These are phyloP conservation scores for Crithidia expoeki DNA, from an alignment of 208 protist genomes.

Conservation along the genomic window DNA sequence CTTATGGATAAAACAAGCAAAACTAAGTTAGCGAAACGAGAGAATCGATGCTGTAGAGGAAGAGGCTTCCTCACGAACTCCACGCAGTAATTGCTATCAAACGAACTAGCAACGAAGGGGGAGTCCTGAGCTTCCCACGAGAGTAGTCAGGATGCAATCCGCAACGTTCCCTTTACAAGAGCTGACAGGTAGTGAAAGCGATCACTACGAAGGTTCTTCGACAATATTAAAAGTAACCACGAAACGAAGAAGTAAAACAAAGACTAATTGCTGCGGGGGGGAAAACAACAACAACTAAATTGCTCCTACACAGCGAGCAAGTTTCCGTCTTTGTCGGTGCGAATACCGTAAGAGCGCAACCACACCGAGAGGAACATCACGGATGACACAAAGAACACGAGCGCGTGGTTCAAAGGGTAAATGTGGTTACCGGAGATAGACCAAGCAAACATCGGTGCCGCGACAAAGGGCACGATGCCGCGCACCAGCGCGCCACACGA, in stretches of 20 bases:
- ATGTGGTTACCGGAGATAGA: constrained; percentile 46
- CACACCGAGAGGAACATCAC: constrained; percentile 23
- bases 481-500: constrained; percentile 55
- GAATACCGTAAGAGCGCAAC: constrained; percentile 37
- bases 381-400: constrained; percentile 52
- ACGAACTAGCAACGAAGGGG: no score
- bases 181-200: no score
- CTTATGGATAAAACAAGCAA: no score
- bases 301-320: constrained; percentile 17
- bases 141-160: no score
- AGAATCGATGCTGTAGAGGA: no score
- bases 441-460: constrained; percentile 57
- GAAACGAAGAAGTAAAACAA: not conserved
- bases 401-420: constrained; percentile 55
- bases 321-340: constrained; percentile 23
- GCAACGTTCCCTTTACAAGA: no score
- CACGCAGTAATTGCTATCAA: no score
- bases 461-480: constrained; percentile 40
- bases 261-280: no score
- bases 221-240: not conserved
- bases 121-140: no score
- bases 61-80: no score
- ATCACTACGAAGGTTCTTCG: no score
- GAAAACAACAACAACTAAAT: constrained; percentile 1
- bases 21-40: no score